A percentile compares a stretch with the other conserved stretches of the same genome.
These are phyloP conservation scores for Amborella trichopoda DNA, from an alignment of 164 flowering plant genomes.

Conservation along the genomic window DNA sequence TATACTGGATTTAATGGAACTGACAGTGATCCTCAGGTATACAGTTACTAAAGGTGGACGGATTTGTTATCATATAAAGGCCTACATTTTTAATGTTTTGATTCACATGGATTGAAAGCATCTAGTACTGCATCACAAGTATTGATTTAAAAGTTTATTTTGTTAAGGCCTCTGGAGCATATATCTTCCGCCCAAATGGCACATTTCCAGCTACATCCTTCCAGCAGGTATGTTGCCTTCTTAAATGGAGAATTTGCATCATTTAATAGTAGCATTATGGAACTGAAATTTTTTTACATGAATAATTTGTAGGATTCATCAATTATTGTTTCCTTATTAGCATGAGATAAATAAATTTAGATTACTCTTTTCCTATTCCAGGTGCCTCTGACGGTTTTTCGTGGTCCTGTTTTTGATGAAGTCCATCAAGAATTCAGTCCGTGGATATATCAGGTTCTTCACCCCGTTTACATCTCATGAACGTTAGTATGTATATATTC, in stretches of 20 bases:
- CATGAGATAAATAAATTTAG: too few relatives aligned
- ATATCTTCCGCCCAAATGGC: constrained; percentile 90
- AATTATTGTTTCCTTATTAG: too few relatives aligned
- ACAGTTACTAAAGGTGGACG: neutral
- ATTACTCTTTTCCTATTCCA: constrained; percentile 24
- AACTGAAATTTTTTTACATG: neutral
- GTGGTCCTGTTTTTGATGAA: constrained; percentile 6
- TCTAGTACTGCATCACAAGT: neutral
- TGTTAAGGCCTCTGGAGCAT: constrained; percentile 95
- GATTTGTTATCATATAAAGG: neutral
- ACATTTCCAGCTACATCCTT: constrained; percentile 42
- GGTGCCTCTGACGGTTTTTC: constrained; percentile 43
- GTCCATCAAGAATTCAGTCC: constrained; percentile 7
- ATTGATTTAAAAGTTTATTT: too few relatives aligned
- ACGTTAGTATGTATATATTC: neutral
- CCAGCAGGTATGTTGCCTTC: constrained; percentile 31
- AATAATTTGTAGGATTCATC: neutral
- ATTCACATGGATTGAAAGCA: neutral
- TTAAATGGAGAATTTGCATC: neutral
- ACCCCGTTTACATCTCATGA: neutral
- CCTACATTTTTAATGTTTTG: neutral
- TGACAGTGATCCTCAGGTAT: constrained; percentile 68
- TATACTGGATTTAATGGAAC: constrained; percentile 60
- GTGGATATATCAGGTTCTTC: constrained; percentile 3
- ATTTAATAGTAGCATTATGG: neutral